Evolutionary conservation across 2,329 filamentous ascomycete species (phyloP).

Genomic region (Macrophomina tecta): DNA sequence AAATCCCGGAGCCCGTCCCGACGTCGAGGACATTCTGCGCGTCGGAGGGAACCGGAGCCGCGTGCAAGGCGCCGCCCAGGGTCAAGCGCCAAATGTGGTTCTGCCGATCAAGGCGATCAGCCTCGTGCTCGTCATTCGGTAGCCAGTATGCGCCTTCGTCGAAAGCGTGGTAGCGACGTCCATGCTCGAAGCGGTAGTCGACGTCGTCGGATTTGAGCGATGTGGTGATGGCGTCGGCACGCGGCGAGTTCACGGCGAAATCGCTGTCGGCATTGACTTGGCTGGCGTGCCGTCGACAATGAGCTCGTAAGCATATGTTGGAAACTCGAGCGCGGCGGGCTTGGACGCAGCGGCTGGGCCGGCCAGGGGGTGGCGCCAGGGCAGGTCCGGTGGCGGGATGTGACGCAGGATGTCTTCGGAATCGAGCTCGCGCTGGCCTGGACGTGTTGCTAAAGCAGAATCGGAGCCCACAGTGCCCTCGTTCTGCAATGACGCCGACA

Average conservation of each 20-base stretch:
- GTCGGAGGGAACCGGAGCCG: constrained; percentile 37
- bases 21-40: constrained; percentile 36
- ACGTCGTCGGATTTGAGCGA: constrained; percentile 45
- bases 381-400: neutral
- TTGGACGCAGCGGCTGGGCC: neutral
- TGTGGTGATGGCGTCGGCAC: constrained; percentile 32
- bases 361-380: neutral
- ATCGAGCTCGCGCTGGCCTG: neutral
- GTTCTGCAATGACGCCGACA: neutral
- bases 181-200: constrained; percentile 46
- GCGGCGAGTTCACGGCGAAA: constrained; percentile 6
- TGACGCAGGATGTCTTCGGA: neutral
- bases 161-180: constrained; percentile 45
- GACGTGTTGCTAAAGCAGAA: neutral
- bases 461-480: neutral
- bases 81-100: constrained; percentile 46
- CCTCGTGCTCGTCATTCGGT: constrained; percentile 46
- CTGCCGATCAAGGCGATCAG: constrained; percentile 45
- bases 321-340: neutral
- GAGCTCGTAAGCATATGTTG: constrained; percentile 17
- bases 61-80: constrained; percentile 44
- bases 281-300: constrained; percentile 15
- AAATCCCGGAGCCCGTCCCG: constrained; percentile 43
- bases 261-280: constrained; percentile 1
- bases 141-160: constrained; percentile 44